Percentiles rank a stretch among this genome's conserved stretches.
Evolutionary conservation across 345 rosid species (phyloP).

Genomic region (Salix arbutifolia): DNA sequence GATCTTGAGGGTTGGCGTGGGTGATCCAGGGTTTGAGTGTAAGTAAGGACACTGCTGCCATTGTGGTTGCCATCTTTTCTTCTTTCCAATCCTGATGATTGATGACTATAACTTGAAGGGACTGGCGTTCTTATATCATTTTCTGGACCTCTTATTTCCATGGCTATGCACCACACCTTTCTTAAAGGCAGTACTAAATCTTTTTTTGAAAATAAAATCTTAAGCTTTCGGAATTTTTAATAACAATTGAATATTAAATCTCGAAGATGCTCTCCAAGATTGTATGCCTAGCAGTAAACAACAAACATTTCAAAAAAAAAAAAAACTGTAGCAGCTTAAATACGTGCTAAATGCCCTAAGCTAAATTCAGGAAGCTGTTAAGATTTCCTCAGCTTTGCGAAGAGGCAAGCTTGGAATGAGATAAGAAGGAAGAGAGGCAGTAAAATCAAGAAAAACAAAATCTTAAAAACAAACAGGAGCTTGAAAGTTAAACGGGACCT

Average conservation of each 20-base stretch:
- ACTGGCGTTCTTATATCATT: conserved; percentile 33
- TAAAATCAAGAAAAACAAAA: background rate
- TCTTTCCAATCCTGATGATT: conserved; percentile 35
- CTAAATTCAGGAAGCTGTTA: background rate
- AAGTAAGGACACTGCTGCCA: conserved; percentile 37
- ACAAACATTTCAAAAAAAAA: background rate
- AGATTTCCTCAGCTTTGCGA: background rate
- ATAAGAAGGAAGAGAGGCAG: background rate
- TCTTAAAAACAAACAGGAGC: conserved; percentile 18
- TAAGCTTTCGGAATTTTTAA: background rate
- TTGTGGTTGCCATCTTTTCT: conserved; percentile 47
- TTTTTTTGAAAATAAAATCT: background rate
- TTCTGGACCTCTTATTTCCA: conserved; percentile 47
- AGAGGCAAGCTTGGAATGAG: background rate
- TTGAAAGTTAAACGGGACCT: conserved; percentile 25
- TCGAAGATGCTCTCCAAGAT: background rate
- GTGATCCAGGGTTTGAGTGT: conserved; percentile 77
- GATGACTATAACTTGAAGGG: conserved; percentile 24
- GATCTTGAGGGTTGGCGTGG: conserved; percentile 32
- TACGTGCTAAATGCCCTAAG: background rate
- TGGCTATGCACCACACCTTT: conserved; percentile 3
- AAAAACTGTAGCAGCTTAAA: background rate
- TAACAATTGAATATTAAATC: background rate
- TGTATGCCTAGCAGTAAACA: background rate
- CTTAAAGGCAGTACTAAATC: background rate